Evolutionary conservation across 1,284 basidiomycete genomes (phyloP).

Genomic region (Ustilago xerochloae): DNA sequence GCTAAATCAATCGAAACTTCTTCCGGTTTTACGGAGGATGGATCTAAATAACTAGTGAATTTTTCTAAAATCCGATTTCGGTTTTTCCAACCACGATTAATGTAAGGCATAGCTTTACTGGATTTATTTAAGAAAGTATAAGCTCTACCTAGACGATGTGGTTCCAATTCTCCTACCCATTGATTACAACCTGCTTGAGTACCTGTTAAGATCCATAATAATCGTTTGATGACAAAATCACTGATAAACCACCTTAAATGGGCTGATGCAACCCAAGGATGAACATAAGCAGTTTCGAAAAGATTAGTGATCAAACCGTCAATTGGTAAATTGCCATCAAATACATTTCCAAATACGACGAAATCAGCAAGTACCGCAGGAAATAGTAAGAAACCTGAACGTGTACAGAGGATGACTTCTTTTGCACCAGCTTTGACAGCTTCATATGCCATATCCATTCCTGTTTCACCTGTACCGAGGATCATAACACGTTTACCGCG

Average conservation of each 20-base stretch:
- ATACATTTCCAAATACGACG: slow-evolving; percentile 72
- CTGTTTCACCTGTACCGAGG: slow-evolving; percentile 73
- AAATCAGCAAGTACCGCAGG: slow-evolving; percentile 78
- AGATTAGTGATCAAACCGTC: slow-evolving; percentile 75
- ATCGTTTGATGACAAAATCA: slow-evolving; percentile 75
- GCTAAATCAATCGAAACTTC: slow-evolving; percentile 74
- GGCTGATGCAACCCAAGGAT: slow-evolving; percentile 70
- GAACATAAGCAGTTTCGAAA: slow-evolving; percentile 73
- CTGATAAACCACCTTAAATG: slow-evolving; percentile 77
- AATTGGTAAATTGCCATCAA: slow-evolving; percentile 73
- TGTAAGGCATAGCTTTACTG: slow-evolving; percentile 63
- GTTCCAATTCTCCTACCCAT: slow-evolving; percentile 76
- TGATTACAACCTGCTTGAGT: slow-evolving; percentile 77
- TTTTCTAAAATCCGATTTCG: slow-evolving; percentile 68
- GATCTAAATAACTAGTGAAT: slow-evolving; percentile 64
- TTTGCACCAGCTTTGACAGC: slow-evolving; percentile 73
- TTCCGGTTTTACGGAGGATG: slow-evolving; percentile 72
- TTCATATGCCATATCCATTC: slow-evolving; percentile 75
- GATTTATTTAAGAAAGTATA: slow-evolving; percentile 71
- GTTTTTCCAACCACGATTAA: slow-evolving; percentile 71
- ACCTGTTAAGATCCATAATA: slow-evolving; percentile 76
- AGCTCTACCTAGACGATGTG: slow-evolving; percentile 74
- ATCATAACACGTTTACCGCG: slow-evolving; percentile 55
- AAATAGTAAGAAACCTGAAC: slow-evolving; percentile 73
- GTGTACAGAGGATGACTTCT: slow-evolving; percentile 74